Evolutionary conservation across 2,329 filamentous ascomycete species (phyloP), one percentile per base, ranked within the genome.

Genomic region (Lojkania enalia): DNA sequence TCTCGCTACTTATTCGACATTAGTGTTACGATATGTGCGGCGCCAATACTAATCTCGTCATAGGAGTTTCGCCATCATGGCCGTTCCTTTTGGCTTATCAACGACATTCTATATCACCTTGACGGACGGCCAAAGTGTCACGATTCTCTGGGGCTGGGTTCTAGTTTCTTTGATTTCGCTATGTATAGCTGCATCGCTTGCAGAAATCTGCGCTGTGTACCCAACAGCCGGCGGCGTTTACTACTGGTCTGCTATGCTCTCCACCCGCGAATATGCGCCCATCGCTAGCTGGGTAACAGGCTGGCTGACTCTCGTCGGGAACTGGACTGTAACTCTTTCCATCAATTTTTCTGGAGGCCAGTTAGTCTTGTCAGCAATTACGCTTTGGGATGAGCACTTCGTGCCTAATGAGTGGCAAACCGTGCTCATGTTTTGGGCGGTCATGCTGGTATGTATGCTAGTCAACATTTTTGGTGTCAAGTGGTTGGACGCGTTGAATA

Each of bases 161-260:
- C 71, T 73, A 31, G 83, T 88, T 25, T 86, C 83, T n/a, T 52
- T 79, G 46, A 86, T 88, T 66, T 85, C 87, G 57, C 68, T 87
- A 55, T 63, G 84, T 65, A 84, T 90, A 21, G 86, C 86, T 20
- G 74, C 80, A 2, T 87, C 84, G 15, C 77, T 89, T 20, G 84
- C 83, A 53, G 86, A 90, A 71, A 87, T 90, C 61, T 88, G 85
- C 47, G 86, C 82, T 56, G 83, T 88, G 29, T 89, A 86, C 60
- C 86, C 86, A 16, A 89, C 85, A n/a, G 83, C 84, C 39, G 86
- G 86, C 60, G 86, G 86, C 80, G 83, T 87, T 2, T 88, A 88
- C 66, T 88, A 88, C 71, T 78, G 76, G 84, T 66, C 79, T 42
- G 84, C 84, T 2, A 84, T 88, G 80, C 74, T 88, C 16, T 77